A percentile compares a stretch with the other conserved stretches of the same genome.
Conservation (phyloP, 2,329 filamentous ascomycete species). For the Hymenoscyphus occultus region DNA sequence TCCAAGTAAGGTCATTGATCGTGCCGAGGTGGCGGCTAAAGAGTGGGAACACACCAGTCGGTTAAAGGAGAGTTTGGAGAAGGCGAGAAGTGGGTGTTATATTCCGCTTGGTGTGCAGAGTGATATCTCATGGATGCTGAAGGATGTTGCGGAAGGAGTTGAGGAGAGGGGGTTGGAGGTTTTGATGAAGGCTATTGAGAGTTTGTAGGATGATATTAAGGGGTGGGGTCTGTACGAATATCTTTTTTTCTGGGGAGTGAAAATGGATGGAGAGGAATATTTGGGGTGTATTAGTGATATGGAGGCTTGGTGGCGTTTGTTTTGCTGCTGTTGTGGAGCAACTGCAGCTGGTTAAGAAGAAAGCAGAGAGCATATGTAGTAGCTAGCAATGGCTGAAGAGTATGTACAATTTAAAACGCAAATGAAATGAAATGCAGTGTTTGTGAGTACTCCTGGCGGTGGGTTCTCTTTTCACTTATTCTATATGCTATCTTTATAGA, state of each 20-base stretch:
- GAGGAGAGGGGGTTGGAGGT: conserved; percentile 55
- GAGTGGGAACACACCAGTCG: conserved; percentile 95
- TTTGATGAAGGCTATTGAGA: conserved; percentile 58
- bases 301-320: too few relatives aligned
- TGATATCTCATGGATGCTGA: conserved; percentile 76
- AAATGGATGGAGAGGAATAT: too few relatives aligned
- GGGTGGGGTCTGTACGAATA: not conserved
- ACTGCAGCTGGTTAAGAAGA: too few relatives aligned
- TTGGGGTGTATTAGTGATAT: too few relatives aligned
- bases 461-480: too few relatives aligned
- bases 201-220: conserved; percentile 41
- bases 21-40: conserved; percentile 81
- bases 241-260: not conserved
- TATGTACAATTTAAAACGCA: too few relatives aligned
- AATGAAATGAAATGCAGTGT: too few relatives aligned
- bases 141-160: conserved; percentile 43
- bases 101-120: conserved; percentile 84
- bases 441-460: too few relatives aligned
- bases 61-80: conserved; percentile 83
- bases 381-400: too few relatives aligned
- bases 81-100: conserved; percentile 73
- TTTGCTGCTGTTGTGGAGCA: too few relatives aligned
- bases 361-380: too few relatives aligned
- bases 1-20: conserved; percentile 73
- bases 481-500: too few relatives aligned